These are phyloP conservation scores for Suhomyces atakaporum DNA, from an alignment of 1,139 yeast genomes.

Conservation along the genomic window DNA sequence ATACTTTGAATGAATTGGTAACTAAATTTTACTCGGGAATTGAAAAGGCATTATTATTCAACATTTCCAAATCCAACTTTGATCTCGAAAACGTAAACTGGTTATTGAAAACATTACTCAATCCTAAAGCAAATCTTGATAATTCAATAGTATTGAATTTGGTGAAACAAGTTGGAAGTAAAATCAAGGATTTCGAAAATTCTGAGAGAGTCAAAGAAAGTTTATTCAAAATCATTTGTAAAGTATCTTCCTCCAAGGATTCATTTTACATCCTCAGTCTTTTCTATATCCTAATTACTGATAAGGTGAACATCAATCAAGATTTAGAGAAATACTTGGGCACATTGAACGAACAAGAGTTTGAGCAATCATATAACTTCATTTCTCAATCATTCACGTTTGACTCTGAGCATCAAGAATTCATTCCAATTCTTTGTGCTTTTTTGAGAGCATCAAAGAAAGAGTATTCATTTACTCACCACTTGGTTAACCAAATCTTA, in stretches of 20 bases:
- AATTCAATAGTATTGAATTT: slow-evolving; percentile 10
- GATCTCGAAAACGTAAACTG: slow-evolving; percentile 1
- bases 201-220: slow-evolving; percentile 2
- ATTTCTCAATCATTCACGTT: slow-evolving; percentile 2
- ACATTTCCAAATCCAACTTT: not conserved
- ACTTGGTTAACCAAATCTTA: slow-evolving; percentile 10
- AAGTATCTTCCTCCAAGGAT: slow-evolving; percentile 16
- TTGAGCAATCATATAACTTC: slow-evolving; percentile 4
- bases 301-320: not conserved
- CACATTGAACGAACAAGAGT: slow-evolving; percentile 1
- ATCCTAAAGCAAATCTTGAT: slow-evolving; percentile 8
- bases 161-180: slow-evolving; percentile 7
- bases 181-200: slow-evolving; percentile 3
- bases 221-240: slow-evolving; percentile 11
- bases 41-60: not conserved
- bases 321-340: slow-evolving; percentile 4
- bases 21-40: slow-evolving; percentile 2
- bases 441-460: slow-evolving; percentile 10
- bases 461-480: slow-evolving; percentile 1
- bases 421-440: slow-evolving; percentile 10
- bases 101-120: slow-evolving; percentile 5
- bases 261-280: slow-evolving; percentile 21
- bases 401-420: slow-evolving; percentile 2
- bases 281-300: slow-evolving; percentile 20
- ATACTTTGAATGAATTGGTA: slow-evolving; percentile 1